Base-by-base conservation (phyloP, 805 yeast genomes). In the Tetrapisispora pingtungensis region DNA sequence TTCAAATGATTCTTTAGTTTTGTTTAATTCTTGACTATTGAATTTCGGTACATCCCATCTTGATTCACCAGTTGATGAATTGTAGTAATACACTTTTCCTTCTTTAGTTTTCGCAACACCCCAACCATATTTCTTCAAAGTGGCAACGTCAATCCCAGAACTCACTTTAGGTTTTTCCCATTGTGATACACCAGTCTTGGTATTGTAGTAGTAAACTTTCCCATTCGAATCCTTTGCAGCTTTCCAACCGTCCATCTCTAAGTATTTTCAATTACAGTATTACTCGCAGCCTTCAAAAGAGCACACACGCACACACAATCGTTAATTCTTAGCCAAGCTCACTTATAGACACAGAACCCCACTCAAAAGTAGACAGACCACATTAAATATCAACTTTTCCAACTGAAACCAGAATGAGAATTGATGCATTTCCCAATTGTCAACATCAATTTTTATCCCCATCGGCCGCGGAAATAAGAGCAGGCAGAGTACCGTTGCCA, bases 121-220 rank as follows among this genome's bases (percentile, higher is more conserved):
- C 96, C 96, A 88, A 3, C 42, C 44, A 43, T 42, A 15, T 20
- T 33, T 24, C 24, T 41, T 28, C 31, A 34, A 34, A 7, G 5
- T 10, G n/a, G 33, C 31, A 10, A 10, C 20, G n/a, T 39, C 30
- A 4, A 38, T 20, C 6, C 8, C n/a, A 7, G 12, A 4, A 7
- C 18, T 34, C 42, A 72, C 82, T 15, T 63, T 74, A 0, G 96
- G 96, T 50, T 78, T 77, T 22, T 83, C 85, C 95, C 96, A 87
- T 41, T 80, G 77, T 0, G 96, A 78, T 50, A 78, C 77, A 40
- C 77, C 74, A 0, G 90, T 81, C 24, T 58, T 70, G 0, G 74
- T 43, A 50, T 88, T 78, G 60, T 78, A 85, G 62, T 82, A 88
- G 64, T 88, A 89, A 1, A 69, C 66, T 41, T 80, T 69, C 0